Evolutionary conservation across 2,329 filamentous ascomycete species (phyloP), one percentile per base, ranked within the genome.

Genomic region (Ceratocystis alfenasii): DNA sequence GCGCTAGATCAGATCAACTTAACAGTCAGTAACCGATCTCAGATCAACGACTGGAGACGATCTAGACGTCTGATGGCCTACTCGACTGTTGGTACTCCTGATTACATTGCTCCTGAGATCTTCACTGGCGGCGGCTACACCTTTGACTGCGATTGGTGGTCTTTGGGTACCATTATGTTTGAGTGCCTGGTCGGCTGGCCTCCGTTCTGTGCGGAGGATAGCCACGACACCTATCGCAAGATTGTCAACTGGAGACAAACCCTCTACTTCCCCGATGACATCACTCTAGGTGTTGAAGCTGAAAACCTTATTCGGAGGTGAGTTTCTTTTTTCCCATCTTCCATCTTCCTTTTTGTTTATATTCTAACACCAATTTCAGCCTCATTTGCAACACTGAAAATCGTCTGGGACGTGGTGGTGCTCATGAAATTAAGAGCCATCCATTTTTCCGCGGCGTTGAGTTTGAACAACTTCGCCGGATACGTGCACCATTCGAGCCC

Each of bases 181-280:
- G 88, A 91, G 73, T 91, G 88, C 74, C 79, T 91, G 69, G 87
- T 91, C 70, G 88, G 88, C 68, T 92, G 88, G 87, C 88, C 88
- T 62, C 88, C 88, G 62, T 91, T 92, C 79, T 90, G 94, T 75
- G 93, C 94, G 25, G 94, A 99, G 75, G 93, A 97, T 74, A 90
- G 90, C 68, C 93, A 95, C 73, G 94, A 97, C 75, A 97, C 94
- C 1, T 99, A 99, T 78, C 88, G 93, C 70, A 99, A 99, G 83
- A 99, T 97, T 75, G 91, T 99, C 72, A 95, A 96, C 78, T 99
- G 94, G 94, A 87, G 90, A 67, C 88, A 95, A 73, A 91, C 93
- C 67, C 79, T 99, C 57, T 96, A 96, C 76, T 97, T 99, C 80
- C 94, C 94, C 0, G 92, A 96, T 68, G 93, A 99, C 75, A 89